Evolutionary conservation across 768 basidiomycete genomes (phyloP).

Genomic region (Termitomyces sp.): DNA sequence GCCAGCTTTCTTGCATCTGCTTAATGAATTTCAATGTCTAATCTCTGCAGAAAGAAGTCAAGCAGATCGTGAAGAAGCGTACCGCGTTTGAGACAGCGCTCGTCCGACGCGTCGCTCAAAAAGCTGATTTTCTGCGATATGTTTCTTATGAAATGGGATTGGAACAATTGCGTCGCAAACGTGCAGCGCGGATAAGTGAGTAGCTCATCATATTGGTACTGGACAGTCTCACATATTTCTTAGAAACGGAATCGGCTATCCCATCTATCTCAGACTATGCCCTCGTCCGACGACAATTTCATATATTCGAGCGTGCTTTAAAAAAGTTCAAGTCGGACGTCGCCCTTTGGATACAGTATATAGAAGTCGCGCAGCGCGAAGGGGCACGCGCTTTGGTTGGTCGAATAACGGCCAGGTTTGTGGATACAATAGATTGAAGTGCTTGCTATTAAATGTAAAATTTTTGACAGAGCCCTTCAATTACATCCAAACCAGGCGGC

Average conservation of each 20-base stretch:
- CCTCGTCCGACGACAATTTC: conserved; percentile 77
- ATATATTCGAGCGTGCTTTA: conserved; percentile 87
- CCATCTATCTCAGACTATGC: conserved; percentile 80
- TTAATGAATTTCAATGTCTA: conserved; percentile 9
- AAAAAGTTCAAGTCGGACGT: conserved; percentile 87
- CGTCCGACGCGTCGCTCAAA: conserved; percentile 77
- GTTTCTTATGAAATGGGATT: conserved; percentile 88
- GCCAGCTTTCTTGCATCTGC: conserved; percentile 15
- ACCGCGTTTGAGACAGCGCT: conserved; percentile 81
- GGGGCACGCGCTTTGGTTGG: conserved; percentile 76
- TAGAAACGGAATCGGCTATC: conserved; percentile 39
- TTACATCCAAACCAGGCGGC: conserved; percentile 74
- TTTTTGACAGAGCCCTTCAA: conserved; percentile 65
- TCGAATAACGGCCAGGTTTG: conserved; percentile 75
- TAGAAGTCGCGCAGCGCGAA: conserved; percentile 76
- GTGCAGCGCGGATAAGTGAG: conserved; percentile 67
- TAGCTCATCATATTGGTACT: background rate
- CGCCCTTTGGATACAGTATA: conserved; percentile 84
- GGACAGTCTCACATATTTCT: background rate
- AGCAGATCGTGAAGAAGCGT: conserved; percentile 78
- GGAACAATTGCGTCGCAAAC: conserved; percentile 73
- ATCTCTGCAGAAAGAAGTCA: conserved; percentile 60
- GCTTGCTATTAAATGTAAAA: conserved; percentile 1
- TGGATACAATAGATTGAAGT: background rate
- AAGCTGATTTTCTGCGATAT: conserved; percentile 86